Base-by-base conservation (phyloP, 495 filamentous ascomycete genomes). In the Tuber calosporum region DNA sequence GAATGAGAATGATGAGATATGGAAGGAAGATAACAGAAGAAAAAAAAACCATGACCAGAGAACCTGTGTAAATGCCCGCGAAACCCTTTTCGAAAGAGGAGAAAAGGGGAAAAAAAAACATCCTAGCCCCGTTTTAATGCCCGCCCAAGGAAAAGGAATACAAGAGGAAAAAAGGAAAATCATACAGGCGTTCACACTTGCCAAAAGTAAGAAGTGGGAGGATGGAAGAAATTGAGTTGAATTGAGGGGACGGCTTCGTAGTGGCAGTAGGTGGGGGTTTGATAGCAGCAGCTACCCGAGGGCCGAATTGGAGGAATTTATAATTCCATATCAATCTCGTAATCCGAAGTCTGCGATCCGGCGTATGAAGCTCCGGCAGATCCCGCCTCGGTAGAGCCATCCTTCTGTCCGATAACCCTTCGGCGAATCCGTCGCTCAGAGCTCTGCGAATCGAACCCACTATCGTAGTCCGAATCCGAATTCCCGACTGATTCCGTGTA, bases 261-360 rank as follows among this genome's bases (percentile, higher is more conserved):
- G 39, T 19, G 40, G 13, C 19, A 20, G 45, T 30, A 41, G 13
- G 38, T 7, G 19, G n/a, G n/a, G n/a, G n/a, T n/a, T n/a, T n/a
- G 42, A 70, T 19, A 22, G 42, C 19, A 19, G 19, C 19, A 15
- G 42, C 19, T 45, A 45, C 15, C 42, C 19, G 19, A 22, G 42
- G 42, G 22, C 22, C n/a, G 8, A 43, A 58, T 45, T 11, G 30
- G 48, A 36, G 39, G 20, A 67, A 43, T 71, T 76, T 68, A 77
- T 37, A 77, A 42, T 40, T 77, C 75, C 75, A 77, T 77, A 73
- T 77, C 75, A 66, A 78, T 73, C 43, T 78, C 76, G 20, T 78
- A 73, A 40, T 78, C 76, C 26, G 69, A 72, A 20, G 45, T 68
- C n/a, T 30, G 67, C 5, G 73, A 76, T 13, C n/a, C 73, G 1